Percentiles rank a stretch among this genome's conserved stretches.
These are phyloP conservation scores for Pseudoscleropodium purum DNA, from an alignment of 225 moss, liverwort and hornwort genomes.

Conservation along the genomic window DNA sequence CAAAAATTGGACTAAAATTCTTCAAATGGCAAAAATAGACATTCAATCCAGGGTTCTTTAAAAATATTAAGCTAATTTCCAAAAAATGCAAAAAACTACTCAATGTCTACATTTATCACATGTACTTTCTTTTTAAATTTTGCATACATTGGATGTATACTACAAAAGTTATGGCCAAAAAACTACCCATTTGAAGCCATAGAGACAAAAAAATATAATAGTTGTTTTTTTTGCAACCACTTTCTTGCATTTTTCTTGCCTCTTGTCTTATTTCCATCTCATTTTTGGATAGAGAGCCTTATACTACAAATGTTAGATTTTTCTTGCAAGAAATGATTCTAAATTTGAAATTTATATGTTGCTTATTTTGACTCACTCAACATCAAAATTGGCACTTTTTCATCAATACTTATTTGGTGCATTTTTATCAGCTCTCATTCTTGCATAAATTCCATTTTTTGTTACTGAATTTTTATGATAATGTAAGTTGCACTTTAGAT, in stretches of 20 bases:
- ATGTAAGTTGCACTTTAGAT: neutral
- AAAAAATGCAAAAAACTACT: too few species aligned
- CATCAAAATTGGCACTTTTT: neutral
- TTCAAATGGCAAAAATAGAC: too few species aligned
- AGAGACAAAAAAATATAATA: too few species aligned
- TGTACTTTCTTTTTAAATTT: too few species aligned
- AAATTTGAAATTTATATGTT: neutral
- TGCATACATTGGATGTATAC: too few species aligned
- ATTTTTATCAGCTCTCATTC: neutral
- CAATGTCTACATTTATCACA: too few species aligned
- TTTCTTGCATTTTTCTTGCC: accelerated
- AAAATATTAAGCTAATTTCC: too few species aligned
- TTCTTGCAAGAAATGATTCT: accelerated
- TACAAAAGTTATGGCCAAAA: too few species aligned
- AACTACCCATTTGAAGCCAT: accelerated
- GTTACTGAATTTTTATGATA: neutral
- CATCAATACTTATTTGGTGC: neutral
- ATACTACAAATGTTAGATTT: neutral
- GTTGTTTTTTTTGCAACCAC: too few species aligned
- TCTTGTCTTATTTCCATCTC: neutral
- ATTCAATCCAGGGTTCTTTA: too few species aligned
- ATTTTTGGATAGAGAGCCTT: accelerated
- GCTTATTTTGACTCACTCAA: accelerated
- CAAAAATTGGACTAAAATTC: too few species aligned
- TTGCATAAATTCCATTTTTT: neutral